A percentile compares a stretch with the other conserved stretches of the same genome.
Evolutionary conservation across 1,284 basidiomycete species (phyloP).

Genomic region (Apiotrichum laibachii): DNA sequence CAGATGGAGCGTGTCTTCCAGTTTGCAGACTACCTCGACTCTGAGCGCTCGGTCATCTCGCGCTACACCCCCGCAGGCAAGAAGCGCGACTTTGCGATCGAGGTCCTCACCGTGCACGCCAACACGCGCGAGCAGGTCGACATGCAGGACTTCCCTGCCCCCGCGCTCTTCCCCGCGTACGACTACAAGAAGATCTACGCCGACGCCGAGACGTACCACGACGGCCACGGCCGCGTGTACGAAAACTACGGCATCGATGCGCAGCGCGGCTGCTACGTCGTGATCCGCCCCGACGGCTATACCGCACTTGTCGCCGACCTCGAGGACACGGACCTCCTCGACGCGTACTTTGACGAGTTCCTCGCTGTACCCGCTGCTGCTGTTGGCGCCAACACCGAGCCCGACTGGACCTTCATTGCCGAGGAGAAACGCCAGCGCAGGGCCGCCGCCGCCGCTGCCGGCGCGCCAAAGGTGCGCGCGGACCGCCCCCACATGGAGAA

Average conservation of each 20-base stretch:
- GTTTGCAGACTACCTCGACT: slow-evolving; percentile 55
- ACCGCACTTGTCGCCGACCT: slow-evolving; percentile 22
- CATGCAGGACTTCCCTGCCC: slow-evolving; percentile 15
- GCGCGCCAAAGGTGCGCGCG: background rate
- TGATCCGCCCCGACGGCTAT: slow-evolving; percentile 46
- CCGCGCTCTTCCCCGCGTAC: slow-evolving; percentile 16
- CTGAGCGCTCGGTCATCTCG: slow-evolving; percentile 37
- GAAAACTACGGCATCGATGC: slow-evolving; percentile 43
- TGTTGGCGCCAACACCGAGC: slow-evolving; percentile 4
- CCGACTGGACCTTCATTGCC: slow-evolving; percentile 10
- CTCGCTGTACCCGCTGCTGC: slow-evolving; percentile 3
- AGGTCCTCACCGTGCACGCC: slow-evolving; percentile 21
- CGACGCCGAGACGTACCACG: slow-evolving; percentile 39
- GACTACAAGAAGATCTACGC: slow-evolving; percentile 30
- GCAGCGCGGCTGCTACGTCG: slow-evolving; percentile 39
- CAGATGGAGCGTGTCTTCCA: slow-evolving; percentile 53
- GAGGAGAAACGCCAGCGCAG: background rate
- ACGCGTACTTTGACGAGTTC: slow-evolving; percentile 10
- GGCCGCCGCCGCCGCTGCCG: background rate
- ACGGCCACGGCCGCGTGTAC: slow-evolving; percentile 45
- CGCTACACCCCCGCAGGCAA: slow-evolving; percentile 41
- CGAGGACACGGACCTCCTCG: slow-evolving; percentile 14
- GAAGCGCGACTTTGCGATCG: slow-evolving; percentile 20
- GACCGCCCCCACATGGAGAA: background rate
- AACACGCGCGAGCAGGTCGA: slow-evolving; percentile 19